Percentiles rank a stretch among this genome's conserved stretches.
phyloP scores from a whole-genome alignment of 2,329 filamentous ascomycete species.

The Colletotrichum sp. region DNA sequence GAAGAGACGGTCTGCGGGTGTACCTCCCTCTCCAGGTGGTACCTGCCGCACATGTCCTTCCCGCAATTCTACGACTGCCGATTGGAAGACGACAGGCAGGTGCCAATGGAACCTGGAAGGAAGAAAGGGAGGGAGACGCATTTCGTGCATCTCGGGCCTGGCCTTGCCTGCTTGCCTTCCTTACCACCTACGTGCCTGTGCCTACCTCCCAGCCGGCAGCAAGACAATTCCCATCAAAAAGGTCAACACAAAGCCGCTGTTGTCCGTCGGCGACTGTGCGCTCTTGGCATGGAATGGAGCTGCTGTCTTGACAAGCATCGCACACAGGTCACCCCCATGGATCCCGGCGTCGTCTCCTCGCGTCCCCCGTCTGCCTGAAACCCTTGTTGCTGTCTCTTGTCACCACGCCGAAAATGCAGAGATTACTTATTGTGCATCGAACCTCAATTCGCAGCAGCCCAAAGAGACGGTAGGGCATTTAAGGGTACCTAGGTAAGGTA shows the following conservation, averaged over 20 bases:
- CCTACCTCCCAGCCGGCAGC: not conserved
- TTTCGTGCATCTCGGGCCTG: not conserved
- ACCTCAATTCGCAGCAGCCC: not conserved
- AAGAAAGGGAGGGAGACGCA: not conserved
- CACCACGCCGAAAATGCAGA: not conserved
- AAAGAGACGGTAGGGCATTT: not conserved
- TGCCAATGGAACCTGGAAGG: not conserved
- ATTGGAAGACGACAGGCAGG: not conserved
- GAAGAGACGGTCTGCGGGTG: not conserved
- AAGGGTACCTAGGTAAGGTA: not conserved
- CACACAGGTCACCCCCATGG: not conserved
- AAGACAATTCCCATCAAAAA: not conserved
- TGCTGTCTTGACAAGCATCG: not conserved
- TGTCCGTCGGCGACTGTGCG: not conserved
- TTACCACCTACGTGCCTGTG: not conserved
- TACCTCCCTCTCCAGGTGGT: not conserved
- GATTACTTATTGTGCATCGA: not conserved
- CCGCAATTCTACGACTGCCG: not conserved
- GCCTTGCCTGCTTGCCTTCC: not conserved
- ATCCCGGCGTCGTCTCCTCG: not conserved
- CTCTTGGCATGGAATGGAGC: not conserved
- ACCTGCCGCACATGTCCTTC: not conserved
- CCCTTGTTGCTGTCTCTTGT: not conserved
- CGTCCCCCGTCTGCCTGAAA: slow-evolving; percentile 15
- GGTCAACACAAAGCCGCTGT: not conserved